Conservation (phyloP, 208 protist genomes). For the Acanthamoeba divionensis region DNA sequence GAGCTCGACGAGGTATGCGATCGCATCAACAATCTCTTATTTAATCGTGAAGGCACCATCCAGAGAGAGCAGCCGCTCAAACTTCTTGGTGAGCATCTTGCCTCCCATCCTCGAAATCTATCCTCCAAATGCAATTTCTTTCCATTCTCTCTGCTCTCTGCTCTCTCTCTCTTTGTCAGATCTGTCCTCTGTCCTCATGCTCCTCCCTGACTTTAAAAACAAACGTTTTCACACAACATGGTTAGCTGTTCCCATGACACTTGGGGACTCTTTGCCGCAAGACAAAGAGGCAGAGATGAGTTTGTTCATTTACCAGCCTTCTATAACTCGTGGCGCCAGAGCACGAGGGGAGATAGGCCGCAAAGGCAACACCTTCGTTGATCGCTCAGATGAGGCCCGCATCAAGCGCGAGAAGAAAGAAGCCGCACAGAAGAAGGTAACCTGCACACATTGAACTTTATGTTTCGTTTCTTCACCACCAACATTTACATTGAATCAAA, state of each 20-base stretch:
- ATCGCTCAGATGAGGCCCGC: constrained; percentile 19
- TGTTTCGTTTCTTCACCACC: neutral
- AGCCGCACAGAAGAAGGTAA: too few relatives aligned
- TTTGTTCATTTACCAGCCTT: constrained; percentile 29
- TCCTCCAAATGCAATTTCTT: neutral
- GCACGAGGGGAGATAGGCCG: neutral
- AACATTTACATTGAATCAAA: neutral
- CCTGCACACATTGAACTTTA: neutral
- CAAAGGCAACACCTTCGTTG: constrained; percentile 29
- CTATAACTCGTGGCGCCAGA: neutral
- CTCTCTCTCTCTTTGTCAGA: neutral
- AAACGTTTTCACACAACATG: neutral
- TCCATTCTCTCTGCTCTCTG: neutral
- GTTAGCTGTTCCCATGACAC: constrained; percentile 9
- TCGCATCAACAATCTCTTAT: neutral
- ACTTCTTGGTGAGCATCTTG: too few relatives aligned
- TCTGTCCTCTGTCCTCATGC: neutral
- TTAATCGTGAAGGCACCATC: neutral
- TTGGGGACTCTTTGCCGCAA: neutral
- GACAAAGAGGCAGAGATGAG: constrained; percentile 29
- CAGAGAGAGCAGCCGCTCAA: too few relatives aligned
- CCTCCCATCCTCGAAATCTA: too few relatives aligned
- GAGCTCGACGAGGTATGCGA: constrained; percentile 3
- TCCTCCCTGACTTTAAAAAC: neutral
- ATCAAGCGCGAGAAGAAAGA: constrained; percentile 21